A percentile compares a stretch with the other conserved stretches of the same genome.
Evolutionary conservation across 352 stramenopile species (phyloP).

Genomic region (Phytophthora ramorum): DNA sequence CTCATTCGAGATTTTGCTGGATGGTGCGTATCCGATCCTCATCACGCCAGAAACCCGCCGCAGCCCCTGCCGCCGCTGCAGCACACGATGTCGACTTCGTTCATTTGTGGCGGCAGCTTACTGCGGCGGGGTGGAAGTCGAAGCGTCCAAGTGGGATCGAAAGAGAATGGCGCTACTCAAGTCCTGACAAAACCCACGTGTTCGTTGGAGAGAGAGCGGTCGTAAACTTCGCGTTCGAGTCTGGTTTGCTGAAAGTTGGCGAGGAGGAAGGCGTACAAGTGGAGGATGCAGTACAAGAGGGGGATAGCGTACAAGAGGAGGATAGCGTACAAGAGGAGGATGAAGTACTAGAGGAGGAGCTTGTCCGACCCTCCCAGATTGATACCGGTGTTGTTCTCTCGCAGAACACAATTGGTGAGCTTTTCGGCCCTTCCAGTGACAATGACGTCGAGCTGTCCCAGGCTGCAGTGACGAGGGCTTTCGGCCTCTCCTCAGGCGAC

Average conservation of each 20-base stretch:
- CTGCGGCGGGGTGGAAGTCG: neutral
- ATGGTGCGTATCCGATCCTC: too few species aligned
- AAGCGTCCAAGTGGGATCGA: constrained; percentile 3
- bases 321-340: too few species aligned
- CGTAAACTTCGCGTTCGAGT: constrained; percentile 10
- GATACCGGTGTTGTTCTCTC: constrained; percentile 14
- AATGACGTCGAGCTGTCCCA: constrained; percentile 25
- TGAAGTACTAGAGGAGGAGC: too few species aligned
- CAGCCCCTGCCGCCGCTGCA: neutral
- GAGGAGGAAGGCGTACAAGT: too few species aligned
- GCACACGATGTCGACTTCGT: constrained; percentile 8
- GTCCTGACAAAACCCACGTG: constrained; percentile 3
- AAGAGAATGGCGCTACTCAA: constrained; percentile 14
- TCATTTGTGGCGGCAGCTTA: constrained; percentile 3
- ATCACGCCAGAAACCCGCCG: too few species aligned
- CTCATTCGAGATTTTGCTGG: too few species aligned
- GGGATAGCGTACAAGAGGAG: too few species aligned
- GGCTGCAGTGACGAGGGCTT: constrained; percentile 11
- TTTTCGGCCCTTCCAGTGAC: constrained; percentile 13
- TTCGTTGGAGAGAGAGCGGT: constrained; percentile 14
- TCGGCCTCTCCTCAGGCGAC: constrained; percentile 11
- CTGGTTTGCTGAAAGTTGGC: constrained; percentile 10
- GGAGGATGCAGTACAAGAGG: too few species aligned
- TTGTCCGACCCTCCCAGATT: constrained; percentile 9
- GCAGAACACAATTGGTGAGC: constrained; percentile 2